Evolutionary conservation across 768 basidiomycete species (phyloP), one percentile per base, ranked within the genome.

Genomic region (Agrocybe chaxingu): DNA sequence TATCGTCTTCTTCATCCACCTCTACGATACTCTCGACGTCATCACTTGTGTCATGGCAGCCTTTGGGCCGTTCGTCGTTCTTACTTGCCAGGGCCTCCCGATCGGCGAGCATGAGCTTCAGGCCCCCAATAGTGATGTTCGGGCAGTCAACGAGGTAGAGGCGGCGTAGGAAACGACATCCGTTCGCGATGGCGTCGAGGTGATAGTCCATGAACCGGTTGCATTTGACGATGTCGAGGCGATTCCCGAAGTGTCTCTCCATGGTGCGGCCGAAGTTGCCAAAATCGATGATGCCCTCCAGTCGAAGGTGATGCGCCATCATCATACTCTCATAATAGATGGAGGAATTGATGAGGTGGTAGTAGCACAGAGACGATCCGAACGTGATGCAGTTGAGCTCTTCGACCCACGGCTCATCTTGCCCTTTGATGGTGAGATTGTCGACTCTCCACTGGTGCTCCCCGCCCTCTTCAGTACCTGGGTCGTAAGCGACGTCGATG

Each of bases 221-320:
- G 11, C 49, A 51, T 4, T 51, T 19, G 32, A 45, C 18, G 8
- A 51, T 18, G 18, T 51, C 50, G 10, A 51, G 38, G 13, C 36
- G 34, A 30, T 51, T 31, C n/a, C 43, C 50, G 7, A 45, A 45
- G 19, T 38, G 45, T 8, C 50, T 3, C 12, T 10, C 31, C 5
- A 51, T 11, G 18, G 36, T 37, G 9, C 8, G 3, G 2, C n/a
- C 38, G 35, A 44, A 50, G 3, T 31, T 2, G 18, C 42, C 32
- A 12, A 29, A 3, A 29, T 19, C 24, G 8, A 42, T 41, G 4
- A 50, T n/a, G 9, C 19, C 6, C 49, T 50, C 42, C 29, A 50
- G n/a, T 7, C 49, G 42, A 4, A 50, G 49, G 18, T 50, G 49
- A 38, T 50, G 49, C 4, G 32, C 42, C 11, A 43, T 18, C 7